Conservation (phyloP, 2,329 filamentous ascomycete genomes). For the Cladosporium halotolerans region DNA sequence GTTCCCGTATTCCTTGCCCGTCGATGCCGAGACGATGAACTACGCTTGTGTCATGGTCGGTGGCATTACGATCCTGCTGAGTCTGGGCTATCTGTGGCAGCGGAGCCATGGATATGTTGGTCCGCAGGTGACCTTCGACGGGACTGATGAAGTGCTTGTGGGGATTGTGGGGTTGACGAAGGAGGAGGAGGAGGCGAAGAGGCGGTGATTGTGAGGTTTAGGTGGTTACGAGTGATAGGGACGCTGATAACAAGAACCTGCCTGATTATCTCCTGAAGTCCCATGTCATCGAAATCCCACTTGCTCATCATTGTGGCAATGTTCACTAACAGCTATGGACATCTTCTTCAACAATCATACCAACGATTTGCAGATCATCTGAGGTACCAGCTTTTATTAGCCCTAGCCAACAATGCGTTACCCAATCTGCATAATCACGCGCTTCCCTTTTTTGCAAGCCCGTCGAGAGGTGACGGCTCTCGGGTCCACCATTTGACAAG, state of each 20-base stretch:
- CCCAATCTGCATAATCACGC: too few species aligned
- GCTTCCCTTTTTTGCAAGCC: background rate
- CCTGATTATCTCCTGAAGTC: too few species aligned
- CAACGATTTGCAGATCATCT: too few species aligned
- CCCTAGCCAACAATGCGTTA: too few species aligned
- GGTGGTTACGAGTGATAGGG: background rate
- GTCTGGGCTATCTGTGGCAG: constrained; percentile 40
- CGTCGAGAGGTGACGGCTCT: too few species aligned
- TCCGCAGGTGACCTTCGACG: constrained; percentile 26
- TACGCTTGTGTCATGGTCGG: constrained; percentile 49
- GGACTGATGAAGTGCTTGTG: constrained; percentile 22
- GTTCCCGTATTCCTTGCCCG: constrained; percentile 46
- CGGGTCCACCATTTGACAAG: background rate
- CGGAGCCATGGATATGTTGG: constrained; percentile 34
- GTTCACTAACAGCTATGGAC: too few species aligned
- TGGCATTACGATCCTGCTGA: constrained; percentile 46
- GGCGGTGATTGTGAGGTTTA: background rate
- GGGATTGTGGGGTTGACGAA: constrained; percentile 18
- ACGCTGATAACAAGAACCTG: background rate
- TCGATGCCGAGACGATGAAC: constrained; percentile 46
- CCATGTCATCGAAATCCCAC: too few species aligned
- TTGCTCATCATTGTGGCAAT: too few species aligned
- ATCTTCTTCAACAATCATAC: too few species aligned
- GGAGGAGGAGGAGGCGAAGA: constrained; percentile 7
- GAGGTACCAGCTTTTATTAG: too few species aligned